Conservation (phyloP, 805 yeast species). For the Candida vartiovaarae region DNA sequence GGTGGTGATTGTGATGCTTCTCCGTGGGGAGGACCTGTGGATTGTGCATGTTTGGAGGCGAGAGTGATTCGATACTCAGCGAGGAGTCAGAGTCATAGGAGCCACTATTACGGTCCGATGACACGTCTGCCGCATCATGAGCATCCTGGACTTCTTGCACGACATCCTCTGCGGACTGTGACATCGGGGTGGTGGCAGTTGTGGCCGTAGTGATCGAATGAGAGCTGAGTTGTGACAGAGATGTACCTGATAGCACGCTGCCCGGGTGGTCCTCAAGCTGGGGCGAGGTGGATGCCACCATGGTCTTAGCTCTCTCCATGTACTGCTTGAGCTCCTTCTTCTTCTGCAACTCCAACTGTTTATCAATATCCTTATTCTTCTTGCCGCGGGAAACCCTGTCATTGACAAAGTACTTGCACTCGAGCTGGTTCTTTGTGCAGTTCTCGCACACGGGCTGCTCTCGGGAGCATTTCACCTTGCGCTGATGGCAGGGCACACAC, state of each 20-base stretch:
- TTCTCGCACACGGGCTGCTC: conserved; percentile 44
- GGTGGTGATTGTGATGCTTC: conserved; percentile 5
- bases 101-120: too few species aligned
- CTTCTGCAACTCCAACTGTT: conserved; percentile 14
- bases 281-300: conserved; percentile 5
- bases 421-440: conserved; percentile 39
- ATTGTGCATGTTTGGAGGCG: conserved; percentile 23
- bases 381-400: conserved; percentile 39
- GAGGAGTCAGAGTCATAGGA: conserved; percentile 22
- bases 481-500: conserved; percentile 52
- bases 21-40: conserved; percentile 22
- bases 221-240: too few species aligned
- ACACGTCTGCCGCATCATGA: neutral
- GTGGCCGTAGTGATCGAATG: neutral
- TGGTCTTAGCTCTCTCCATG: conserved; percentile 19
- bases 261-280: too few species aligned
- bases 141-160: too few species aligned
- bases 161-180: too few species aligned
- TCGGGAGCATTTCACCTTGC: conserved; percentile 52
- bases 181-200: neutral
- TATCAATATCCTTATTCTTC: conserved; percentile 19
- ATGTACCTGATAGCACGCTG: too few species aligned
- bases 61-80: conserved; percentile 19
- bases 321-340: conserved; percentile 20
- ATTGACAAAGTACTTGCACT: conserved; percentile 51